Percentiles rank a stretch among this genome's conserved stretches.
phyloP scores from a whole-genome alignment of 768 basidiomycete species.

The Suillus hirtellus region DNA sequence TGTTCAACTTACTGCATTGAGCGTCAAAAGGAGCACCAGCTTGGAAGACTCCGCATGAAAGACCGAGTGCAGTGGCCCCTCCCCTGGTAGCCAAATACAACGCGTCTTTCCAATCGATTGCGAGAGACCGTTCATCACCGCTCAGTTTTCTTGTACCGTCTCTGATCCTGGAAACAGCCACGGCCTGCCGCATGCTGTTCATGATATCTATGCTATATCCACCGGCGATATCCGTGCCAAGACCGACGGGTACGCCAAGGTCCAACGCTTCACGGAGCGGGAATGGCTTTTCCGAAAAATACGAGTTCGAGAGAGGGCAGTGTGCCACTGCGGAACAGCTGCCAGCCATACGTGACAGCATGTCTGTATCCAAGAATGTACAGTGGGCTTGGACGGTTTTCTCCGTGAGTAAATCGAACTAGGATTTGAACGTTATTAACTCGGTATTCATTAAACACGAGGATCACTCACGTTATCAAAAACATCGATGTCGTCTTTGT shows the following conservation, averaged over 20 bases:
- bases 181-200: conserved; percentile 77
- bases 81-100: conserved; percentile 82
- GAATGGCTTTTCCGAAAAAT: conserved; percentile 77
- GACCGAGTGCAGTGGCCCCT: conserved; percentile 68
- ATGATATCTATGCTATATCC: conserved; percentile 83
- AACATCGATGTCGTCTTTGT: conserved; percentile 69
- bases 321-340: conserved; percentile 71
- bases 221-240: conserved; percentile 86
- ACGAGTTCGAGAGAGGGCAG: conserved; percentile 87
- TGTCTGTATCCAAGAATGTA: conserved; percentile 64
- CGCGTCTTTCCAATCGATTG: conserved; percentile 79
- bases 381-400: conserved; percentile 86
- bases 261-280: conserved; percentile 70
- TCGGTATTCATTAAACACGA: neutral
- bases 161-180: conserved; percentile 67
- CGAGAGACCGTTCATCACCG: conserved; percentile 30
- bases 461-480: conserved; percentile 58
- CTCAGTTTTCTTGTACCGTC: conserved; percentile 48
- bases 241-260: conserved; percentile 64
- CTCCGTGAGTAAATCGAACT: conserved; percentile 62
- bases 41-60: conserved; percentile 56
- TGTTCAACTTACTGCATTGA: conserved; percentile 58
- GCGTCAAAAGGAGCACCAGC: conserved; percentile 73
- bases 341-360: conserved; percentile 50
- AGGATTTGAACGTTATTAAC: conserved; percentile 9